Evolutionary conservation across 2,329 filamentous ascomycete species (phyloP), one percentile per base, ranked within the genome.

Genomic region (Cordyceps fumosorosea): DNA sequence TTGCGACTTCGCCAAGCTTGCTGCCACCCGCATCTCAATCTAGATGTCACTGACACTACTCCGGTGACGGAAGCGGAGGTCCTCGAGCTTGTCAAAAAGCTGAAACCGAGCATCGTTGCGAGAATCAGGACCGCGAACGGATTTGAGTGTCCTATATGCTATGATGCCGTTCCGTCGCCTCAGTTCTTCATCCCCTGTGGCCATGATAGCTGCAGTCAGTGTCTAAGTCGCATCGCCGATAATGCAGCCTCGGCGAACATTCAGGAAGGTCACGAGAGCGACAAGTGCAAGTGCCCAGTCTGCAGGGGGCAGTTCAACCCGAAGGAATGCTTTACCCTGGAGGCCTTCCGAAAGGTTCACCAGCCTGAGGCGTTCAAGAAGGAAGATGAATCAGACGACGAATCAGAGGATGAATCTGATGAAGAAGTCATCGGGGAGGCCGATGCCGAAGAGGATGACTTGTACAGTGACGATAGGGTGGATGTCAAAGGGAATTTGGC

Each of bases 131-230:
- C 69, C 1, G 71, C 73, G 1, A 79, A 85, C 1, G 82, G 79
- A 2, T 90, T 93, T 56, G 88, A 93, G 70, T 96, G 92, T 69
- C 90, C 90, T 0, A 86, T 95, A 22, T 96, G 92, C 72, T 87
- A 89, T 63, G 92, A 96, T 68, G 86, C 80, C 2, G 84, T 88
- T 7, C 80, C 83, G 16, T 92, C 93, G 65, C 89, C 90, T 0
- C 84, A 84, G 3, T 90, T 96, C 65, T 88, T 93, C 72, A 80
- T 91, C 57, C 91, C 91, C 1, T 96, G 92, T 69, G 92, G 92
- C 2, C 92, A 96, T 69, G 85, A 88, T 64, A 86, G 86, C 26
- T 96, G 92, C 73, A 77, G 82, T 1, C 88, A 92, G 65, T 96
- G 92, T 70, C 86, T 95, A 64, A 81, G 84, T 6, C 84, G 82